Conservation (phyloP, 306 rosid genomes). For the Albizia julibrissin region DNA sequence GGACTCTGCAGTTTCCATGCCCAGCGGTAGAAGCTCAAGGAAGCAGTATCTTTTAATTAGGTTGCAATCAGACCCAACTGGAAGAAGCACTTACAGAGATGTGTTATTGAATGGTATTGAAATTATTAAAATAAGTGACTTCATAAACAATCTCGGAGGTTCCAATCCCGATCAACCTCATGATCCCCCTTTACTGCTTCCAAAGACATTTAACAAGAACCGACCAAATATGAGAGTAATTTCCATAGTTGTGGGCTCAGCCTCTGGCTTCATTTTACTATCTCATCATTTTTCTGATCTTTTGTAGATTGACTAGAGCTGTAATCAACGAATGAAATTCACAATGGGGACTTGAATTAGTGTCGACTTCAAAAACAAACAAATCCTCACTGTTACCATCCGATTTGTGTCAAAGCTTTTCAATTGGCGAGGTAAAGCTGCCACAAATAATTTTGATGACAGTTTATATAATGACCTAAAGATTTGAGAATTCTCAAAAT, state of each 20-base stretch:
- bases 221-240: background rate
- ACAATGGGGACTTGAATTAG: background rate
- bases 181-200: background rate
- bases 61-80: background rate
- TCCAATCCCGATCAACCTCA: background rate
- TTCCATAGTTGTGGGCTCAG: background rate
- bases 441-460: conserved; percentile 31
- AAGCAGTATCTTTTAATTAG: no score
- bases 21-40: no score
- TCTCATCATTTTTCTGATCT: background rate
- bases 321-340: background rate
- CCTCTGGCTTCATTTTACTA: background rate
- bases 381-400: background rate
- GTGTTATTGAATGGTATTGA: background rate
- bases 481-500: no score
- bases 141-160: background rate
- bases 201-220: background rate
- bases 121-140: background rate
- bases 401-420: conserved; percentile 16
- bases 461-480: no score
- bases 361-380: background rate
- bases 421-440: conserved; percentile 28
- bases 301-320: background rate
- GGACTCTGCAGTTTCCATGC: no score
- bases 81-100: background rate